Base-by-base conservation (phyloP, 108 stramenopile genomes). In the Fragilariopsis cylindrus region DNA sequence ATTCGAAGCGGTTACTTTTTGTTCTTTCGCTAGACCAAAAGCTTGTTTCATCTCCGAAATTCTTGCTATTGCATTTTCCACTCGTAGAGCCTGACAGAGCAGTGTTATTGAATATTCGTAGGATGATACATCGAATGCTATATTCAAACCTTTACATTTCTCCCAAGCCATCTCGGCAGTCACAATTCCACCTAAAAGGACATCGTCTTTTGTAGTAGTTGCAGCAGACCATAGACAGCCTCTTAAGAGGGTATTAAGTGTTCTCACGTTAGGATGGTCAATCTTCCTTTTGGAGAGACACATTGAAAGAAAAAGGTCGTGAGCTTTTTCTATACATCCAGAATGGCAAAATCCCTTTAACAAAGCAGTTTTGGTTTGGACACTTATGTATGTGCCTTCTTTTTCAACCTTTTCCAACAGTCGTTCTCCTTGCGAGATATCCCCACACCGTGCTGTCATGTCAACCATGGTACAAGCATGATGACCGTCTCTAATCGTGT, bases 201-300 rank as follows among this genome's bases (percentile, higher is more conserved):
- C 48, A 12, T 19, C 58, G 41, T 79, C 69, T 45, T 70, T 60
- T 11, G 60, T 71, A 48, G 75, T 46, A 18, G 78, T 81, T 9
- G 88, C 70, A 13, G 94, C 90, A 18, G 89, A 88, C 94, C 94
- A 96, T 7, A 95, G 77, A 73, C 91, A 92, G 41, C 94, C 94
- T 60, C 94, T 65, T 45, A 93, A 64, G 21, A 95, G 54, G 56
- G 94, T 95, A 69, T 95, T 95, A 30, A 95, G 67, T 39, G 92
- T 92, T 55, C 94, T 69, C 7, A 91, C 88, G 77, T 92, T 92
- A 15, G 92, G 90, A 16, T 78, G 45, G 48, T 80, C 56, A 60
- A 60, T 40, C 69, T 56, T 47, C 74, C 76, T 65, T 66, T 71
- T 64, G 40, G 57, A 46, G 45, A 21, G 8, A 60, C 84, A 85